Base-by-base conservation (phyloP, 768 basidiomycete species). In the Mycena albidolilacea region DNA sequence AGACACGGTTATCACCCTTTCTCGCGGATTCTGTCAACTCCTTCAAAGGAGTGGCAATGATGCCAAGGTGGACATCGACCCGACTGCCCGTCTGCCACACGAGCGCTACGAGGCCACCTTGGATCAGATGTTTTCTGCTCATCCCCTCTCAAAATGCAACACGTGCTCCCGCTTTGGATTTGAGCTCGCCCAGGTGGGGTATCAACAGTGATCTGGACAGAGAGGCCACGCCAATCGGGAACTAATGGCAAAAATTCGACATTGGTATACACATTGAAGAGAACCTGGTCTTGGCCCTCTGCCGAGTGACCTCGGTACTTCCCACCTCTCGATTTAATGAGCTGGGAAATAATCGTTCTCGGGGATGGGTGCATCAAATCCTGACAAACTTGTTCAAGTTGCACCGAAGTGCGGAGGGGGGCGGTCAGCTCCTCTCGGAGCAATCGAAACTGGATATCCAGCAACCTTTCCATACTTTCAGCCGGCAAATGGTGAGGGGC, bases 371-470 rank as follows among this genome's bases (percentile, higher is more conserved):
- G 62, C 70, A 55, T 39, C 57, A 91, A 65, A 72, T 92, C 91
- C 6, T 86, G 82, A 7, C 83, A 78, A 5, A 92, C 81, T 4
- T 86, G 81, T 41, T n/a, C n/a, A n/a, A n/a, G n/a, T n/a, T 87
- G 87, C 21, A 90, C 82, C 0, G 90, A 86, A 14, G 78, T 83
- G 8, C 91, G 84, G 38, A 91, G 77, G 0, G 90, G 86, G 0
- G 90, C 90, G 89, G 87, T 92, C 19, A 92, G 81, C 68, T 95
- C 94, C 74, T 94, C 94, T 46, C 94, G 84, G 44, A 95, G 81
- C 0, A 95, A 85, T 43, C 94, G 89, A 79, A 93, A 95, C 74
- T 95, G 93, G 5, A 92, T 87, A 69, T 95, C 94, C 12, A 94
- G 81, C 23, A 91, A 82, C 9, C 90, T 84, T 67, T 92, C 86